Conservation (phyloP, 2,329 filamentous ascomycete species). For the Phyllosticta ampelicida region DNA sequence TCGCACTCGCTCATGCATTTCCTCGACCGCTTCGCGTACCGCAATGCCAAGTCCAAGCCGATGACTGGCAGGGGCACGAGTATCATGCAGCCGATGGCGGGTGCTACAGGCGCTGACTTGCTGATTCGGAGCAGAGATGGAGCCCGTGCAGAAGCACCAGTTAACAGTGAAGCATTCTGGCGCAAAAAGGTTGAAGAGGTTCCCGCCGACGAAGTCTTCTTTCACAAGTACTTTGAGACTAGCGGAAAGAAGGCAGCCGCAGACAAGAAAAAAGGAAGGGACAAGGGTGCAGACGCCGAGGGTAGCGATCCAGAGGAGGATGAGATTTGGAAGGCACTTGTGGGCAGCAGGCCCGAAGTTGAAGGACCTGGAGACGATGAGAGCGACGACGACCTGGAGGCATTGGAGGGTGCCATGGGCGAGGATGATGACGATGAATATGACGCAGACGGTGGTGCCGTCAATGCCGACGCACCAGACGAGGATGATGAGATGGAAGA, state of each 20-base stretch:
- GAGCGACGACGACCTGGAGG: constrained; percentile 46
- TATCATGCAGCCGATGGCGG: constrained; percentile 89
- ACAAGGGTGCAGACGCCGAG: constrained; percentile 29
- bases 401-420: constrained; percentile 35
- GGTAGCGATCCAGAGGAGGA: constrained; percentile 59
- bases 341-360: constrained; percentile 67
- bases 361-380: constrained; percentile 50
- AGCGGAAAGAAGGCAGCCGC: constrained; percentile 43
- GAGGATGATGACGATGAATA: constrained; percentile 41
- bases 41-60: constrained; percentile 64
- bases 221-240: constrained; percentile 90
- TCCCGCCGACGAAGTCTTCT: constrained; percentile 88
- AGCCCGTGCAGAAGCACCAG: constrained; percentile 48
- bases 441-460: constrained; percentile 36
- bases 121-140: constrained; percentile 51
- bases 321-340: constrained; percentile 86
- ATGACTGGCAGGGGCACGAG: constrained; percentile 61
- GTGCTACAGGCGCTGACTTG: constrained; percentile 48
- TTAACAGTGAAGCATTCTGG: constrained; percentile 90
- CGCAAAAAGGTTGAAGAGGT: constrained; percentile 80
- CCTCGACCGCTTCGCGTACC: constrained; percentile 97
- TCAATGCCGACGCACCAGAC: constrained; percentile 27
- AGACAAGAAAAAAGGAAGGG: constrained; percentile 46
- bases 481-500: constrained; percentile 34
- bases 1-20: constrained; percentile 91